Conservation (phyloP, 148 eudicot genomes). For the Vaccinium vitisidaea region DNA sequence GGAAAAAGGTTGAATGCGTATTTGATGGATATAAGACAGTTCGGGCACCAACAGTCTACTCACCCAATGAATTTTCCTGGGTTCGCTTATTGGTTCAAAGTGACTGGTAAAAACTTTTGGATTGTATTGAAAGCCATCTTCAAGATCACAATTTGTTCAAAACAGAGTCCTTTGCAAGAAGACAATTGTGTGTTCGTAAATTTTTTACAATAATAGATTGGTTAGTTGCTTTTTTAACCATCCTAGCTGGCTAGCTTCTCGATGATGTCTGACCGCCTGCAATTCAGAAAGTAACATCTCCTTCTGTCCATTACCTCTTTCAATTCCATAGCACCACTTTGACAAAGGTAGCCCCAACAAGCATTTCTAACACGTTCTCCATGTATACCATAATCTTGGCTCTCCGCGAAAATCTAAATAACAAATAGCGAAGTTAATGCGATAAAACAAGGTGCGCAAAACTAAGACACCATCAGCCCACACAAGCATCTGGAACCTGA, state of each 20-base stretch:
- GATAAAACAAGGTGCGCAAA: constrained; percentile 5
- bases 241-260: background rate
- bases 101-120: background rate
- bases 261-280: background rate
- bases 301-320: constrained; percentile 63
- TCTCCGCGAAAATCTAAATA: constrained; percentile 81
- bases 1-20: background rate
- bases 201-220: background rate
- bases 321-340: constrained; percentile 89
- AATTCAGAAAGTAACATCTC: constrained; percentile 7
- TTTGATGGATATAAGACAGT: background rate
- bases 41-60: background rate
- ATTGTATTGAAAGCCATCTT: background rate
- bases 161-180: background rate
- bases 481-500: constrained; percentile 58
- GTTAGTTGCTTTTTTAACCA: background rate
- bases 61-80: background rate
- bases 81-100: background rate
- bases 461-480: constrained; percentile 8
- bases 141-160: background rate
- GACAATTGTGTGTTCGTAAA: background rate
- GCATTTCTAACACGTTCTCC: constrained; percentile 98
- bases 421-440: constrained; percentile 10
- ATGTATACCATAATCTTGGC: constrained; percentile 94
- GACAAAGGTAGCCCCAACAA: constrained; percentile 99